Percentiles rank a stretch among this genome's conserved stretches.
phyloP scores from a whole-genome alignment of 2,329 filamentous ascomycete species.

The Calonectria ilicicola region DNA sequence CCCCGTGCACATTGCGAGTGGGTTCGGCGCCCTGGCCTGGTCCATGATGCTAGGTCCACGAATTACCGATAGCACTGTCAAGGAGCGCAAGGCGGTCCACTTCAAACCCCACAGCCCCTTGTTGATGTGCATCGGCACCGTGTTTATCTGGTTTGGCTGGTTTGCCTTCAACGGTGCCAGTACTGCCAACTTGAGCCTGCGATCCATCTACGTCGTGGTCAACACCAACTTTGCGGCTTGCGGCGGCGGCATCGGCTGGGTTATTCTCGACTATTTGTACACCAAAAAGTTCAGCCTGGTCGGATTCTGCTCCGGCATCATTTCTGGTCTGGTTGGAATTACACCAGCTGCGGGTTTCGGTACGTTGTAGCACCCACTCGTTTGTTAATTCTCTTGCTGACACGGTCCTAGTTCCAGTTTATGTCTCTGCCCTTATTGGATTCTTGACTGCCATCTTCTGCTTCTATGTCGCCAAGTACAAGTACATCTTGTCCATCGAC shows the following conservation, averaged over 20 bases:
- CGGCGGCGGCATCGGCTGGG: constrained; percentile 66
- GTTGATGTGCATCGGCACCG: constrained; percentile 72
- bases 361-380: not conserved
- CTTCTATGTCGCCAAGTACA: constrained; percentile 60
- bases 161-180: constrained; percentile 65
- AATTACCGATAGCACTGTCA: constrained; percentile 31
- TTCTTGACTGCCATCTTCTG: constrained; percentile 61
- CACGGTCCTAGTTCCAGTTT: constrained; percentile 55
- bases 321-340: constrained; percentile 68
- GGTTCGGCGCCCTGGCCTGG: constrained; percentile 73
- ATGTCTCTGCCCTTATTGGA: constrained; percentile 63
- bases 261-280: constrained; percentile 63
- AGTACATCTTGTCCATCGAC: constrained; percentile 65
- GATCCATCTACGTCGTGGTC: constrained; percentile 66
- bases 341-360: constrained; percentile 67
- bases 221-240: constrained; percentile 70
- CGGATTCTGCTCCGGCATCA: constrained; percentile 61
- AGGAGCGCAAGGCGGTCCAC: constrained; percentile 35
- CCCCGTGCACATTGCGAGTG: constrained; percentile 73
- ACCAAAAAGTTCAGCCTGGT: constrained; percentile 46
- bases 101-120: constrained; percentile 72
- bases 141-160: constrained; percentile 75
- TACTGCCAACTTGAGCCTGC: constrained; percentile 63
- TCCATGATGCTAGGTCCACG: constrained; percentile 73
- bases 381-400: not conserved